phyloP scores from a whole-genome alignment of 768 basidiomycete genomes.

The Boletus tomentosulus region DNA sequence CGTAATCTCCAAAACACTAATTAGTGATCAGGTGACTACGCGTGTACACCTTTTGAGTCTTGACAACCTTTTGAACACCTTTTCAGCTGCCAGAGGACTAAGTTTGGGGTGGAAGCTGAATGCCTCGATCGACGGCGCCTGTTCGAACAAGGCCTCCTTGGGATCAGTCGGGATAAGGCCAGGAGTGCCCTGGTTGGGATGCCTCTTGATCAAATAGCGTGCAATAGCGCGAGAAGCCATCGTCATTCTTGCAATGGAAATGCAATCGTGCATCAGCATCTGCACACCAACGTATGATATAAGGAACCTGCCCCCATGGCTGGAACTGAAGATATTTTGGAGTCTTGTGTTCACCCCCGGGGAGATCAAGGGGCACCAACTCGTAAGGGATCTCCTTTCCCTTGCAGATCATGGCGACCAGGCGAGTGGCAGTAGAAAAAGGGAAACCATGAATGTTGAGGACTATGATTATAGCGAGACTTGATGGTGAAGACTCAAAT shows the following conservation, averaged over 20 bases:
- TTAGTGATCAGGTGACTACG: not conserved
- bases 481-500: not conserved
- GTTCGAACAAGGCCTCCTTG: slow-evolving; percentile 31
- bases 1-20: not conserved
- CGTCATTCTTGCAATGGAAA: slow-evolving; percentile 42
- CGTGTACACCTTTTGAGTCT: slow-evolving; percentile 34
- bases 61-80: slow-evolving; percentile 35
- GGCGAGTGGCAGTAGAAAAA: slow-evolving; percentile 45
- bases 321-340: slow-evolving; percentile 44
- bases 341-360: slow-evolving; percentile 43
- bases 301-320: slow-evolving; percentile 55
- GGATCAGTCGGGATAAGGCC: slow-evolving; percentile 45
- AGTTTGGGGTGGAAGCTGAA: slow-evolving; percentile 47
- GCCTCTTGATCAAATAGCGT: slow-evolving; percentile 56
- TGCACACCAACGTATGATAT: slow-evolving; percentile 28
- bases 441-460: slow-evolving; percentile 34
- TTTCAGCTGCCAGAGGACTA: slow-evolving; percentile 41
- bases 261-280: not conserved
- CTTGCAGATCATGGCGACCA: slow-evolving; percentile 47
- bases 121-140: slow-evolving; percentile 43
- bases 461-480: slow-evolving; percentile 24
- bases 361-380: slow-evolving; percentile 41
- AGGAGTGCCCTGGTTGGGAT: slow-evolving; percentile 44
- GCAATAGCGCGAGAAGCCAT: slow-evolving; percentile 59
- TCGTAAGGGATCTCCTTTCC: slow-evolving; percentile 59